Percentiles rank a stretch among this genome's conserved stretches.
Conservation (phyloP, 495 filamentous ascomycete genomes). For the Chaetomium cochliodes region DNA sequence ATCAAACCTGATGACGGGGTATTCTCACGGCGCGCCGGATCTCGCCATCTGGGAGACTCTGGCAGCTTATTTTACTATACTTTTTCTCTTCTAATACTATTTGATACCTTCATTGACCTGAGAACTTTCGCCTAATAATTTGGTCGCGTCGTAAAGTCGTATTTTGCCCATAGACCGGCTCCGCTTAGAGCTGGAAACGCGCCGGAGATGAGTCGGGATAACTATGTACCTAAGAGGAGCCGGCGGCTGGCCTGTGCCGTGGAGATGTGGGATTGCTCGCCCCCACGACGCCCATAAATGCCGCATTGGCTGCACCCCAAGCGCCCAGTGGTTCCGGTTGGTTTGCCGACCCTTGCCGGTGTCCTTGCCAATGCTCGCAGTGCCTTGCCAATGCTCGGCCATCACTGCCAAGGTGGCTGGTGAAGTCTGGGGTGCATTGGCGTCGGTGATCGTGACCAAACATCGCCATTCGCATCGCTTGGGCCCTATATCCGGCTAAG, state of each 20-base stretch:
- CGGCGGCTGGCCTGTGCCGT: neutral
- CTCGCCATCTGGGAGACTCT: slow-evolving; percentile 20
- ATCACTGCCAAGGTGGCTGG: slow-evolving; percentile 3
- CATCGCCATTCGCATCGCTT: neutral
- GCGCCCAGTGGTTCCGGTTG: neutral
- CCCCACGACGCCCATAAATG: slow-evolving; percentile 5
- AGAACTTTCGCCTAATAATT: neutral
- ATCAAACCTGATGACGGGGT: slow-evolving; percentile 6
- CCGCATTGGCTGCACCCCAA: neutral
- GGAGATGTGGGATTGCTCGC: neutral
- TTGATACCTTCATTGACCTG: slow-evolving; percentile 17
- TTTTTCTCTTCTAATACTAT: slow-evolving; percentile 16
- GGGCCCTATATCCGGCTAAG: neutral
- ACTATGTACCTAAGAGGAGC: too few species aligned
- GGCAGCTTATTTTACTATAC: slow-evolving; percentile 21
- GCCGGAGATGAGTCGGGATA: slow-evolving; percentile 4
- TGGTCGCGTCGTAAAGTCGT: too few species aligned
- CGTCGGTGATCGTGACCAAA: neutral
- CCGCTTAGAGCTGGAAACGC: neutral
- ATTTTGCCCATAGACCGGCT: neutral
- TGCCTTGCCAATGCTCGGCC: neutral
- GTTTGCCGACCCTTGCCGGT: neutral
- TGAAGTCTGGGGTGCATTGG: slow-evolving; percentile 6
- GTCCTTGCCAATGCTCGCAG: too few species aligned
- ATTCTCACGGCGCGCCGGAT: slow-evolving; percentile 19